Percentiles rank a stretch among this genome's conserved stretches.
Conservation (phyloP, 129 eudicot genomes). For the Escallonia herrerae region DNA sequence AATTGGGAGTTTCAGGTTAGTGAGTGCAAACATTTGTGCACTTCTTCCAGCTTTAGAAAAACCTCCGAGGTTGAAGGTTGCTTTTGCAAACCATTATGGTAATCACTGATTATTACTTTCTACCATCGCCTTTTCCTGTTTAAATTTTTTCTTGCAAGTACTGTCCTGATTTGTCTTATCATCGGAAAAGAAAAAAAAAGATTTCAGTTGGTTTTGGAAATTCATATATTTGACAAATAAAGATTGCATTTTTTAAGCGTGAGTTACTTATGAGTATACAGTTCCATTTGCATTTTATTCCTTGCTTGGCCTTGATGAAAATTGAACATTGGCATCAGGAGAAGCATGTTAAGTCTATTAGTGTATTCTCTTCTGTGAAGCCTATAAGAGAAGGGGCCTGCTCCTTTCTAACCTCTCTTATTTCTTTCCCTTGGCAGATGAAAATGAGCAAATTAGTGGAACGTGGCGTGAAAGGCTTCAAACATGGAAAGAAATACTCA, state of each 20-base stretch:
- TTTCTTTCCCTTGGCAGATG: conserved; percentile 13
- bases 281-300: neutral
- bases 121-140: no score
- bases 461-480: conserved; percentile 92
- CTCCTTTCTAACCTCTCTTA: conserved; percentile 21
- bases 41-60: no score
- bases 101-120: no score
- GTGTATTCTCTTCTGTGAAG: neutral
- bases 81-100: no score
- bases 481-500: conserved; percentile 63
- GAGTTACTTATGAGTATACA: neutral
- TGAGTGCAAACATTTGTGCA: no score
- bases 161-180: no score
- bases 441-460: conserved; percentile 37
- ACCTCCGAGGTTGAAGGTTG: no score
- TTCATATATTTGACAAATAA: no score
- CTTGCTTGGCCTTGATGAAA: neutral
- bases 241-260: no score
- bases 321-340: neutral
- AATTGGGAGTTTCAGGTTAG: conserved; percentile 63
- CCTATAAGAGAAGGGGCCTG: conserved; percentile 59
- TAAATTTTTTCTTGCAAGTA: no score
- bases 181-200: no score
- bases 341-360: neutral
- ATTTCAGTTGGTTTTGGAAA: no score